Evolutionary conservation across 108 stramenopile species (phyloP), one percentile per base, ranked within the genome.

Genomic region (Skeletonema menzelii): DNA sequence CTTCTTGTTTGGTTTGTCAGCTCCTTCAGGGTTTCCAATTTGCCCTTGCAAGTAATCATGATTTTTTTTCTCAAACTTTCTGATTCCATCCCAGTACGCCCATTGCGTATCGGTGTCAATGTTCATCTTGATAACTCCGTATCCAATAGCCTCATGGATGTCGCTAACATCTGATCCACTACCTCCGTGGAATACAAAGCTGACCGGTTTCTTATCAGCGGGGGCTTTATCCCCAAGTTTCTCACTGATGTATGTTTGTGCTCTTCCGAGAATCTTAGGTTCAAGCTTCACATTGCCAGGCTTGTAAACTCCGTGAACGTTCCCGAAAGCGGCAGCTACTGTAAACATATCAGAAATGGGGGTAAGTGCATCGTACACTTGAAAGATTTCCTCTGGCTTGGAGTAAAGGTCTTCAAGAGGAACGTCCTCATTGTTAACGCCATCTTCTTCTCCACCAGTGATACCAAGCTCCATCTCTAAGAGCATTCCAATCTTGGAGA

Each of bases 371-470:
- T 92, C 79, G 80, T 88, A 95, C 12, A 88, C 87, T 17, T 90
- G 70, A 58, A 78, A 87, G 66, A 93, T 87, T 84, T 95, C 94
- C 70, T 97, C 96, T 24, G 96, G 95, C 75, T 95, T 93, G 31
- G 94, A 90, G 91, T 97, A 97, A 12, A 97, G 90, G 57, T 91
- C 88, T 67, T 86, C 87, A 27, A 80, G 56, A 56, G 91, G 90
- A 35, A 88, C 80, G 44, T 94, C 94, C 19, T 69, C 76, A 85
- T 96, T 97, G 86, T 96, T 88, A 10, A 97, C 96, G 63, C 96
- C 96, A 69, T 96, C 96, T 79, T 96, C 96, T 82, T 97, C 96
- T 62, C 96, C 96, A 61, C 96, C 96, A 53, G 96, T 96, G 73
- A 97, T 92, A 31, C 96, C 96, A 37, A 97, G 89, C 83, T 97